These are phyloP conservation scores for Eragrostis curvula DNA, from an alignment of 176 grass and related monocot species.

Conservation along the genomic window DNA sequence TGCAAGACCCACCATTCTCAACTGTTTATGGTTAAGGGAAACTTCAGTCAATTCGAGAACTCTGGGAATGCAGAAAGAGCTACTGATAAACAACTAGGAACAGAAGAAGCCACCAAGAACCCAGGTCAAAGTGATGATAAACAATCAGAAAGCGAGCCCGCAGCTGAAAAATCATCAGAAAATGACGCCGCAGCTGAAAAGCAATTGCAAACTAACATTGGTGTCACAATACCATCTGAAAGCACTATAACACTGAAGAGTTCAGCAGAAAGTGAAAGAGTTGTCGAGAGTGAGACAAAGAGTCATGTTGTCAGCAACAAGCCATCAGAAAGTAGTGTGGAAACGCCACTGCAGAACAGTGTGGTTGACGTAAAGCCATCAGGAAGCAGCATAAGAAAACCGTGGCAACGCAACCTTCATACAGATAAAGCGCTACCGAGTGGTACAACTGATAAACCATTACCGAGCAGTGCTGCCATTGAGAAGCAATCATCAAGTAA, in stretches of 20 bases:
- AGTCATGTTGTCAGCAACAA: conserved; percentile 23
- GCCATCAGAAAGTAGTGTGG: conserved; percentile 35
- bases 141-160: conserved; percentile 29
- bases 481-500: conserved; percentile 56
- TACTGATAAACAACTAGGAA: conserved; percentile 41
- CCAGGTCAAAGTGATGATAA: conserved; percentile 50
- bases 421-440: conserved; percentile 36
- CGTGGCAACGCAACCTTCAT: conserved; percentile 45
- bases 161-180: conserved; percentile 35
- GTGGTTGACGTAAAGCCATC: conserved; percentile 37
- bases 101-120: conserved; percentile 26
- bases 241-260: conserved; percentile 20
- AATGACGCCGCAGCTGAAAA: conserved; percentile 40
- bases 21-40: conserved; percentile 89
- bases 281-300: conserved; percentile 39
- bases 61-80: conserved; percentile 46
- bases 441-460: conserved; percentile 39
- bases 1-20: conserved; percentile 95
- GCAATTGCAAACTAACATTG: conserved; percentile 12
- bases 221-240: conserved; percentile 40
- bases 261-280: conserved; percentile 32
- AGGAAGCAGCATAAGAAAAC: conserved; percentile 45
- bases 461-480: conserved; percentile 14
- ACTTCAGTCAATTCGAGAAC: conserved; percentile 78
- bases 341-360: conserved; percentile 42